A percentile compares a stretch with the other conserved stretches of the same genome.
Conservation (phyloP, 805 yeast genomes). For the Barnettozyma populi region DNA sequence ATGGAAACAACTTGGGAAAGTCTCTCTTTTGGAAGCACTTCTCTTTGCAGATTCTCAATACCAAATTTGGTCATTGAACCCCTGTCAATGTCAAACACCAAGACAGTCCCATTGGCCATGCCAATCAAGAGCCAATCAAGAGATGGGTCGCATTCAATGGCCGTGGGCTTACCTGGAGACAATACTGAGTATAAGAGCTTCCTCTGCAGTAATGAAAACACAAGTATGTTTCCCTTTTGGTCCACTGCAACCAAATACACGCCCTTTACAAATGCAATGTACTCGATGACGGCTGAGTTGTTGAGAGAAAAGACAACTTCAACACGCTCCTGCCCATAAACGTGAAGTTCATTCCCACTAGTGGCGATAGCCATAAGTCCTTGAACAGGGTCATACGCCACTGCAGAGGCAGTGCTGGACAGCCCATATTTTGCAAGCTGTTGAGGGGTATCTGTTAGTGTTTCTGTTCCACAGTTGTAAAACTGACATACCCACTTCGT, state of each 20-base stretch:
- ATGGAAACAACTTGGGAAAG: slow-evolving; percentile 62
- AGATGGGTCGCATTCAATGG: slow-evolving; percentile 77
- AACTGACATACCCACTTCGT: slow-evolving; percentile 23
- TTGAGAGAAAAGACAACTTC: slow-evolving; percentile 57
- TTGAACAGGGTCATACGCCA: slow-evolving; percentile 86
- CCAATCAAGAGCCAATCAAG: slow-evolving; percentile 86
- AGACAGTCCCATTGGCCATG: slow-evolving; percentile 63
- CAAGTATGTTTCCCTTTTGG: slow-evolving; percentile 50
- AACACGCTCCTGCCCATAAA: slow-evolving; percentile 81
- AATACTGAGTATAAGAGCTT: slow-evolving; percentile 53
- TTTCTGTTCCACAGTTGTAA: neutral
- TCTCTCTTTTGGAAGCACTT: slow-evolving; percentile 48
- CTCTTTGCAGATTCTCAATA: slow-evolving; percentile 66
- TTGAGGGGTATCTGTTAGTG: neutral
- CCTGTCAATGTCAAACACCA: slow-evolving; percentile 78
- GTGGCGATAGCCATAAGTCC: slow-evolving; percentile 80
- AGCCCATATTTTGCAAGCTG: slow-evolving; percentile 45
- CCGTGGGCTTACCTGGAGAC: slow-evolving; percentile 61
- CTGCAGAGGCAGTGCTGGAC: slow-evolving; percentile 56
- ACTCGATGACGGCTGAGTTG: slow-evolving; percentile 43
- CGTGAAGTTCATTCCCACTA: slow-evolving; percentile 59
- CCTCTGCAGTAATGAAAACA: slow-evolving; percentile 65
- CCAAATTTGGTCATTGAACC: slow-evolving; percentile 59
- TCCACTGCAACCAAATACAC: slow-evolving; percentile 74
- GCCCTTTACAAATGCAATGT: slow-evolving; percentile 69